phyloP scores from a whole-genome alignment of 805 yeast genomes.

The Saccharomycopsis fodiens region DNA sequence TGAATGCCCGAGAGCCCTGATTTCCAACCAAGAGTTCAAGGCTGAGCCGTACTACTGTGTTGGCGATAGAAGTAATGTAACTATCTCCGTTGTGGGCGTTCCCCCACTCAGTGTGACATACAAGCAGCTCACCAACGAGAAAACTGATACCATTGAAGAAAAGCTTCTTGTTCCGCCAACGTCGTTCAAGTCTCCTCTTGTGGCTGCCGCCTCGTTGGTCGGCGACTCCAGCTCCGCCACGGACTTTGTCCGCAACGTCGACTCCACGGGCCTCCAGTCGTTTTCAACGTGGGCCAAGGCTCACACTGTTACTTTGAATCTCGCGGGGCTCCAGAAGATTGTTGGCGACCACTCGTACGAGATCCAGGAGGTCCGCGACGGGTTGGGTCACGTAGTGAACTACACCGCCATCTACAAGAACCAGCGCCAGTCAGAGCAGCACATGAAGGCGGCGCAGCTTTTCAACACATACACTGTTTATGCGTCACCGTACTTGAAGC shows the following conservation, averaged over 20 bases:
- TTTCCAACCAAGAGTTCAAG: constrained; percentile 29
- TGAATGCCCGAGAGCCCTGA: constrained; percentile 67
- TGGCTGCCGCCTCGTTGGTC: constrained; percentile 24
- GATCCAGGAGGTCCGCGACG: constrained; percentile 55
- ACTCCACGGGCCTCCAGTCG: constrained; percentile 17
- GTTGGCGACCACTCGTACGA: constrained; percentile 48
- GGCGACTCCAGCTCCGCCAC: constrained; percentile 6
- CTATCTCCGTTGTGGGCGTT: constrained; percentile 59
- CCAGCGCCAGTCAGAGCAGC: constrained; percentile 10
- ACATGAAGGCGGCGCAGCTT: constrained; percentile 7
- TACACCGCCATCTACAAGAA: constrained; percentile 27
- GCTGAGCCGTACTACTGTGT: constrained; percentile 44
- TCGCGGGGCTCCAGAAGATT: constrained; percentile 30
- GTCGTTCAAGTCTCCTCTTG: constrained; percentile 42
- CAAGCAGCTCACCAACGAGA: constrained; percentile 36
- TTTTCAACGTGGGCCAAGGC: constrained; percentile 30
- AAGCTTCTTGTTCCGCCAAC: constrained; percentile 42
- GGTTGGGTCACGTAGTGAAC: constrained; percentile 52
- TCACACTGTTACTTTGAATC: constrained; percentile 38
- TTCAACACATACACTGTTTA: constrained; percentile 38
- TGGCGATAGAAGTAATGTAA: constrained; percentile 45
- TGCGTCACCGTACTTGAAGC: constrained; percentile 44
- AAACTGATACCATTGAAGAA: constrained; percentile 31
- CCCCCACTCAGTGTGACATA: constrained; percentile 65
- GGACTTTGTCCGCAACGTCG: constrained; percentile 6